phyloP scores from a whole-genome alignment of 2,329 filamentous ascomycete genomes.

The Colletotrichum abscissum region DNA sequence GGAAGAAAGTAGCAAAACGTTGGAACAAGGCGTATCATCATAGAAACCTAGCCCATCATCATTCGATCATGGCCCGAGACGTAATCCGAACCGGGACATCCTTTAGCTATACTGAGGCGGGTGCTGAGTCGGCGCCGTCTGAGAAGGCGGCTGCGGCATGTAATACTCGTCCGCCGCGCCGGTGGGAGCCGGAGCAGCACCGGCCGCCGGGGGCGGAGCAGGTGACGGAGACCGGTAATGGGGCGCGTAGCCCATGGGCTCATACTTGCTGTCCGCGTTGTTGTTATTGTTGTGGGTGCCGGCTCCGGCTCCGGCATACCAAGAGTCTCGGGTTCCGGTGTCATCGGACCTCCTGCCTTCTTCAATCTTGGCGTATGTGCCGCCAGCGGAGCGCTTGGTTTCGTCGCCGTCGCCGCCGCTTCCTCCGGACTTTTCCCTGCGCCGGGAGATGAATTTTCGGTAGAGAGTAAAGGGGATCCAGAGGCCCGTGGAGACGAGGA shows the following conservation, averaged over 20 bases:
- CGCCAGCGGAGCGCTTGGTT: background rate
- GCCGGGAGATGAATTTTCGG: slow-evolving; percentile 39
- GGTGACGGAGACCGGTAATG: background rate
- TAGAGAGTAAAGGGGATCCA: slow-evolving; percentile 38
- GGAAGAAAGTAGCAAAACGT: background rate
- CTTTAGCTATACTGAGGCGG: slow-evolving; percentile 19
- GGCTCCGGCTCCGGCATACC: slow-evolving; percentile 29
- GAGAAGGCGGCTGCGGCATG: slow-evolving; percentile 24
- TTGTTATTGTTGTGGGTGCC: background rate
- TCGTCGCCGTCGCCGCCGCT: background rate
- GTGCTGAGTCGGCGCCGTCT: slow-evolving; percentile 23
- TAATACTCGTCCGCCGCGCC: slow-evolving; percentile 29
- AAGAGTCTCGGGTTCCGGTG: slow-evolving; percentile 3
- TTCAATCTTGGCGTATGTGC: slow-evolving; percentile 35
- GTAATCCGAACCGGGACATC: background rate
- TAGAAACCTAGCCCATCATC: background rate
- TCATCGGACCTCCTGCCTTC: slow-evolving; percentile 24
- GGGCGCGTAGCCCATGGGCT: slow-evolving; percentile 22
- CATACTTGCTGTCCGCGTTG: slow-evolving; percentile 14
- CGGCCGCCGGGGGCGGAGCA: background rate
- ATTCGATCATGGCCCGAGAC: no score
- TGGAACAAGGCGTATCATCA: background rate
- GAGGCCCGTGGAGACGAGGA: slow-evolving; percentile 35
- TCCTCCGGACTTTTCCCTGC: background rate
- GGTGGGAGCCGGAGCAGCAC: slow-evolving; percentile 1